These are phyloP conservation scores for Thelephora ganbajun DNA, from an alignment of 768 basidiomycete species.

Conservation along the genomic window DNA sequence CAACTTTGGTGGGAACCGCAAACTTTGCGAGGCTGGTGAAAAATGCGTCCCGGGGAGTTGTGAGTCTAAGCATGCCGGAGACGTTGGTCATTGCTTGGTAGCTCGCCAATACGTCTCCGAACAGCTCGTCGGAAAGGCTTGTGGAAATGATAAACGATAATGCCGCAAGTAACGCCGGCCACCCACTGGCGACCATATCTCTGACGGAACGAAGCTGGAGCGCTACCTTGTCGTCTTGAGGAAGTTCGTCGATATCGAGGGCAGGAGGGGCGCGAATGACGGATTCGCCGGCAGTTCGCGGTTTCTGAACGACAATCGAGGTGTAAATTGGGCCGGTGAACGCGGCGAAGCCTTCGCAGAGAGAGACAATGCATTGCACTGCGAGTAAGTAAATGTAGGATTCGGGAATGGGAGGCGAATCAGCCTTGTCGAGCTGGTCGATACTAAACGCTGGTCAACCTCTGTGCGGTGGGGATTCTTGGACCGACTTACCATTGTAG, in stretches of 20 bases:
- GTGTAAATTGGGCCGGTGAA: conserved; percentile 69
- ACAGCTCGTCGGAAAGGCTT: conserved; percentile 84
- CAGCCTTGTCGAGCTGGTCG: conserved; percentile 95
- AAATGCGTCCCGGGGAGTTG: conserved; percentile 87
- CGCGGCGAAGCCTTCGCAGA: conserved; percentile 76
- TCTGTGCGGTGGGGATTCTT: neutral
- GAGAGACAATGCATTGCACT: conserved; percentile 72
- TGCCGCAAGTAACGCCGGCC: conserved; percentile 87
- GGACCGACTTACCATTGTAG: conserved; percentile 60
- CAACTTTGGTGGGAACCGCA: conserved; percentile 81
- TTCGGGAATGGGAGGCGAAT: conserved; percentile 87
- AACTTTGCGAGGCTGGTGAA: conserved; percentile 82
- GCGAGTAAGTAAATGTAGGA: conserved; percentile 87
- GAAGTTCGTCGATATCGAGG: conserved; percentile 44
- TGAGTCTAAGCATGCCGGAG: conserved; percentile 75
- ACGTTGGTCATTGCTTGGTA: conserved; percentile 79
- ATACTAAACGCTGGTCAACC: conserved; percentile 37
- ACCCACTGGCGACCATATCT: conserved; percentile 74
- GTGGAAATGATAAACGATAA: conserved; percentile 83
- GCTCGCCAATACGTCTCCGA: conserved; percentile 72
- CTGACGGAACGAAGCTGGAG: conserved; percentile 49
- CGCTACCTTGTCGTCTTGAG: conserved; percentile 37
- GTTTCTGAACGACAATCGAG: conserved; percentile 48
- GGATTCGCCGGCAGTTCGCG: conserved; percentile 46
- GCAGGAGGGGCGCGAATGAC: conserved; percentile 60